Conservation (phyloP, 2,329 filamentous ascomycete genomes). For the Raffaelea albimanens region DNA sequence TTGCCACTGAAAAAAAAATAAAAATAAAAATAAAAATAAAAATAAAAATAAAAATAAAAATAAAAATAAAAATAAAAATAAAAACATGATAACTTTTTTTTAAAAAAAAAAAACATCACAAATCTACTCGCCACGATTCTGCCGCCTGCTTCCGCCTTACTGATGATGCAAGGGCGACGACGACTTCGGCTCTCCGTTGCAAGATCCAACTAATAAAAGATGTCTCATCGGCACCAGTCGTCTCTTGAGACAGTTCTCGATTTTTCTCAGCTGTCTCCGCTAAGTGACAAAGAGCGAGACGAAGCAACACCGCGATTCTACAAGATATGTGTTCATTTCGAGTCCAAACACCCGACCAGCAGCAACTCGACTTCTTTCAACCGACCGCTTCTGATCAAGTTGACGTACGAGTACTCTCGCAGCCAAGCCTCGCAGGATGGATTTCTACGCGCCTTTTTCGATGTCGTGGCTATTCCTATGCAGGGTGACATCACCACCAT, state of each 20-base stretch:
- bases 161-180: too few species aligned
- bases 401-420: not conserved
- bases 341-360: not conserved
- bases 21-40: too few species aligned
- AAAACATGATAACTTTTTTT: too few species aligned
- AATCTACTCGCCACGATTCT: too few species aligned
- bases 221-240: not conserved
- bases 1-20: too few species aligned
- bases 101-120: too few species aligned
- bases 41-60: too few species aligned
- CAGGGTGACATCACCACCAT: not conserved
- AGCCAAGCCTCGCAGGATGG: not conserved
- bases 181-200: too few species aligned
- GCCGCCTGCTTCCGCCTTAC: too few species aligned
- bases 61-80: too few species aligned
- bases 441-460: slow-evolving; percentile 1
- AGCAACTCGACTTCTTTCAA: not conserved
- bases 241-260: not conserved
- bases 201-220: not conserved
- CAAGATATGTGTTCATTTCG: not conserved
- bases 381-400: not conserved
- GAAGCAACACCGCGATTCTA: not conserved
- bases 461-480: not conserved
- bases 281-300: not conserved
- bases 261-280: not conserved